Conservation (phyloP, 306 rosid genomes). For the Ceratonia siliqua region DNA sequence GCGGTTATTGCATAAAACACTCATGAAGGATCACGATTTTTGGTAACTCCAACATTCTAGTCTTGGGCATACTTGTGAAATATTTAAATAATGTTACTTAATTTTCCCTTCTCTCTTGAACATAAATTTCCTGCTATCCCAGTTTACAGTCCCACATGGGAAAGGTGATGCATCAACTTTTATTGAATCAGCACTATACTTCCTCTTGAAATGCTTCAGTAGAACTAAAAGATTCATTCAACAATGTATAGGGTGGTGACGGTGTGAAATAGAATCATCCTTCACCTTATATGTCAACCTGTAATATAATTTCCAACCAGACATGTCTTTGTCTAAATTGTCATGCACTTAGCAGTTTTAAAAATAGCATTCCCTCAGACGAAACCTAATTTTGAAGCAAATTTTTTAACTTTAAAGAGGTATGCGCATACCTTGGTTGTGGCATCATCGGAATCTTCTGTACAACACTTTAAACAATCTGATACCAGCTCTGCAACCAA, state of each 20-base stretch:
- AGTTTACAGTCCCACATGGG: neutral
- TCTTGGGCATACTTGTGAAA: neutral
- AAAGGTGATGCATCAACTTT: neutral
- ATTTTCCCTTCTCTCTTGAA: slow-evolving; percentile 9
- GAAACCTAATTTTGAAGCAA: neutral
- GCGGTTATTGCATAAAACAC: neutral
- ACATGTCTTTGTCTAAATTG: neutral
- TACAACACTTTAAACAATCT: slow-evolving; percentile 79
- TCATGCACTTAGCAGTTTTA: neutral
- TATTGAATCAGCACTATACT: neutral
- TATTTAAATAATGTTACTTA: slow-evolving; percentile 9
- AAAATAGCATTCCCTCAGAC: neutral
- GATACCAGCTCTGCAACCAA: slow-evolving; percentile 74
- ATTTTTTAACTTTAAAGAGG: neutral
- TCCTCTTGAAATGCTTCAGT: neutral
- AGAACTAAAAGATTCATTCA: neutral
- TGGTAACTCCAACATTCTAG: neutral
- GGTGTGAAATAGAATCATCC: slow-evolving; percentile 2
- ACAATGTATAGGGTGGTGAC: neutral
- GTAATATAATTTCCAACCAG: slow-evolving; percentile 9
- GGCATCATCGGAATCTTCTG: slow-evolving; percentile 84
- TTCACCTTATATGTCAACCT: neutral
- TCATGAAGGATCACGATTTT: neutral
- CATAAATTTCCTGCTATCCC: neutral
- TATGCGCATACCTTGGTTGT: slow-evolving; percentile 63